Conservation (phyloP, 371 early-diverging fungal genomes). For the Funneliformis caledonium region DNA sequence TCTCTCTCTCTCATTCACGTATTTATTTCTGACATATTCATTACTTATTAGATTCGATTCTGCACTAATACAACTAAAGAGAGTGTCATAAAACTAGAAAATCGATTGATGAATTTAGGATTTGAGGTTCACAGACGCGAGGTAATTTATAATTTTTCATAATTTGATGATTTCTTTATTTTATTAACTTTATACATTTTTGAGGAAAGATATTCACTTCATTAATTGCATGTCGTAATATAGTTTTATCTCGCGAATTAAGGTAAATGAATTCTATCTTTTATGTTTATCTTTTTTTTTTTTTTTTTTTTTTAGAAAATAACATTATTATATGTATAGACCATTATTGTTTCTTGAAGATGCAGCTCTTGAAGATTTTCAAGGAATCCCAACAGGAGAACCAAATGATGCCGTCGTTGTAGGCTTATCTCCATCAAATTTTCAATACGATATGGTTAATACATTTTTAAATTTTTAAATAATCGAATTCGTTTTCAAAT, state of each 20-base stretch:
- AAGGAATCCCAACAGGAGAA: slow-evolving; percentile 54
- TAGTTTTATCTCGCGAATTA: slow-evolving; percentile 55
- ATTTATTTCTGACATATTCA: not conserved
- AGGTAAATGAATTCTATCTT: slow-evolving; percentile 45
- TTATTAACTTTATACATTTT: not conserved
- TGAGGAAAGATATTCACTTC: slow-evolving; percentile 73
- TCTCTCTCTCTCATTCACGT: not conserved
- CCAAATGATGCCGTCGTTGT: slow-evolving; percentile 80
- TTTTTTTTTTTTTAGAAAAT: not conserved
- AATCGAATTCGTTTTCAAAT: slow-evolving; percentile 41
- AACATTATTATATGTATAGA: slow-evolving; percentile 43
- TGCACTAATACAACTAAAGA: slow-evolving; percentile 88
- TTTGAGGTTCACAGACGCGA: slow-evolving; percentile 69
- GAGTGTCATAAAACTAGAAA: slow-evolving; percentile 58
- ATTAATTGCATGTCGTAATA: slow-evolving; percentile 71
- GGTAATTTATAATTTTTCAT: slow-evolving; percentile 44
- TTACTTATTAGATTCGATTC: slow-evolving; percentile 55
- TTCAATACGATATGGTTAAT: slow-evolving; percentile 70
- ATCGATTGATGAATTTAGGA: slow-evolving; percentile 63
- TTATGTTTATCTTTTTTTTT: not conserved
- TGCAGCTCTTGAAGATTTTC: slow-evolving; percentile 75
- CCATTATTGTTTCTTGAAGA: slow-evolving; percentile 79
- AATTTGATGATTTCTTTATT: not conserved
- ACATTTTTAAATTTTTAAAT: no score
- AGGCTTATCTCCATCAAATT: slow-evolving; percentile 78